Percentiles rank a stretch among this genome's conserved stretches.
Conservation (phyloP, 2,329 filamentous ascomycete genomes). For the Botrytis byssoidea region DNA sequence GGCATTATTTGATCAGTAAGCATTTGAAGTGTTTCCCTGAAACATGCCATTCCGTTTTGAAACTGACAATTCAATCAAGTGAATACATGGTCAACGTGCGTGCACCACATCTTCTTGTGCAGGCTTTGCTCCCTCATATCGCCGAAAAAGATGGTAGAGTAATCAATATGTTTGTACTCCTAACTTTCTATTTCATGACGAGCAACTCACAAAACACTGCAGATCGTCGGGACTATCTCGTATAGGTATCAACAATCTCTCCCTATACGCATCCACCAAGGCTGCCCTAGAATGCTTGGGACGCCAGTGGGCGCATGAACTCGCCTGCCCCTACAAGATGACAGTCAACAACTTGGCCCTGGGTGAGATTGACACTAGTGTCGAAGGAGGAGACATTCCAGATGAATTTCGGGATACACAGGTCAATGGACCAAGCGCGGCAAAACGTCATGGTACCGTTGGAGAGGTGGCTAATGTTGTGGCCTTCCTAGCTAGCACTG, state of each 20-base stretch:
- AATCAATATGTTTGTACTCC: constrained; percentile 50
- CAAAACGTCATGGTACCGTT: constrained; percentile 12
- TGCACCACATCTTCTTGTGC: constrained; percentile 52
- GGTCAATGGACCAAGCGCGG: background rate
- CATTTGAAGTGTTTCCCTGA: background rate
- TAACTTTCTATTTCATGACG: background rate
- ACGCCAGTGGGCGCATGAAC: constrained; percentile 50
- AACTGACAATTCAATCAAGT: constrained; percentile 1
- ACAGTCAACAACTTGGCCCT: constrained; percentile 16
- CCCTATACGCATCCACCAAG: constrained; percentile 56
- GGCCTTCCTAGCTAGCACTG: constrained; percentile 12
- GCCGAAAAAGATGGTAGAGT: constrained; percentile 46
- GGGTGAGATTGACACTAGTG: background rate
- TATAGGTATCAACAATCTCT: background rate
- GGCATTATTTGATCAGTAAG: background rate
- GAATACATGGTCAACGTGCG: constrained; percentile 48
- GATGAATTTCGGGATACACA: background rate
- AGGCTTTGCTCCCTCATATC: constrained; percentile 53
- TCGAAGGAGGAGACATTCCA: background rate
- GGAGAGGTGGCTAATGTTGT: constrained; percentile 20
- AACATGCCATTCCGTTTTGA: background rate
- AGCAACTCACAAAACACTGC: background rate
- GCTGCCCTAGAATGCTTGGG: constrained; percentile 61
- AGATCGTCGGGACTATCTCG: background rate
- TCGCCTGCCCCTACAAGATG: constrained; percentile 17